A percentile compares a stretch with the other conserved stretches of the same genome.
These are phyloP conservation scores for Diaporthe destruens DNA, from an alignment of 2,329 filamentous ascomycete species.

Conservation along the genomic window DNA sequence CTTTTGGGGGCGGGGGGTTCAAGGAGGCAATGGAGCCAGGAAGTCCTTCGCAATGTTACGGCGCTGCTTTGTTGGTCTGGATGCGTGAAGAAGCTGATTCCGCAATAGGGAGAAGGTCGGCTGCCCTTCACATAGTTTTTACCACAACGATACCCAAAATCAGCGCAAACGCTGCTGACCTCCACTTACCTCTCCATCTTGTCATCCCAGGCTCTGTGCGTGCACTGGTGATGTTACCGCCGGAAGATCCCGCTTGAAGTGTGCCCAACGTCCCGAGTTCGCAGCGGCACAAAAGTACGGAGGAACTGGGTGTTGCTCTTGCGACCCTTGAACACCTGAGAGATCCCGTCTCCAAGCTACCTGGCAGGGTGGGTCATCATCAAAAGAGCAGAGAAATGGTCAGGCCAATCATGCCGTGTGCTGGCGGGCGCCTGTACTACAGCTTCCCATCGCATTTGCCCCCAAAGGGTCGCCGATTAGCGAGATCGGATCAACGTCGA, in stretches of 20 bases:
- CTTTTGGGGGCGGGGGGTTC: neutral
- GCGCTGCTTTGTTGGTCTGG: slow-evolving; percentile 3
- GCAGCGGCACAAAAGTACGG: neutral
- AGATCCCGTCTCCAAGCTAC: no score
- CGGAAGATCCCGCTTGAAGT: neutral
- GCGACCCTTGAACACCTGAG: no score
- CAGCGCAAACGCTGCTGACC: slow-evolving; percentile 14
- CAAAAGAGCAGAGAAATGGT: neutral
- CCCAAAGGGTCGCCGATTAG: slow-evolving; percentile 24
- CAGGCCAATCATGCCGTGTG: neutral
- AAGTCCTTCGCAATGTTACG: slow-evolving; percentile 7
- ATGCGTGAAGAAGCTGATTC: slow-evolving; percentile 15
- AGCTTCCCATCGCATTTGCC: slow-evolving; percentile 1
- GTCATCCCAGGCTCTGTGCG: neutral
- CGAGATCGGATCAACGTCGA: slow-evolving; percentile 30
- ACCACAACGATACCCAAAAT: slow-evolving; percentile 36
- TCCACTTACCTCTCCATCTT: neutral
- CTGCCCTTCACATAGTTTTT: slow-evolving; percentile 1
- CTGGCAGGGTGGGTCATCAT: neutral
- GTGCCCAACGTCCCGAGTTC: neutral
- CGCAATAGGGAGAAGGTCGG: neutral
- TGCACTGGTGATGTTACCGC: neutral
- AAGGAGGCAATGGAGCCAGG: slow-evolving; percentile 21
- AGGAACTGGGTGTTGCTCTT: no score
- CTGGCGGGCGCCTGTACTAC: slow-evolving; percentile 10